phyloP scores from a whole-genome alignment of 305 asterid genomes.

The Fraxinus baroniana region DNA sequence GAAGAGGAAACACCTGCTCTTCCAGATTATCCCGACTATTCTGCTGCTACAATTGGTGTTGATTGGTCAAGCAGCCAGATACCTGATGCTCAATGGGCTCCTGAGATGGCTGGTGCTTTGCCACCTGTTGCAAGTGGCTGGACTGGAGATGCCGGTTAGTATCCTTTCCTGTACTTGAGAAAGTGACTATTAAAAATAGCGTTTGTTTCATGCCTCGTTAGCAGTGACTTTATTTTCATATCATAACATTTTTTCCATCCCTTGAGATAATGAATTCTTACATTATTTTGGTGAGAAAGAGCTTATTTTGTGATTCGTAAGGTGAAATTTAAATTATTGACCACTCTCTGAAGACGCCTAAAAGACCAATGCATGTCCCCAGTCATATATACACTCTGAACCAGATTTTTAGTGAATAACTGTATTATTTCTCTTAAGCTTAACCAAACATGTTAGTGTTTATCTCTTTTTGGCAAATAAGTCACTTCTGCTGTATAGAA shows the following conservation, averaged over 20 bases:
- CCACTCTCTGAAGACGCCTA: background rate
- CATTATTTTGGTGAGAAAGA: background rate
- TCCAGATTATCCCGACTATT: slow-evolving; percentile 43
- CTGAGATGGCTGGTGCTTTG: slow-evolving; percentile 27
- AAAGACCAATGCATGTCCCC: background rate
- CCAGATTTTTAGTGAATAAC: background rate
- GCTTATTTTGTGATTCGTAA: background rate
- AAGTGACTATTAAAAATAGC: background rate
- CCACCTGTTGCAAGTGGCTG: slow-evolving; percentile 35
- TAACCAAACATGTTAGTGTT: background rate
- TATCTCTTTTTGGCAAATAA: background rate
- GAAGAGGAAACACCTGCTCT: slow-evolving; percentile 46
- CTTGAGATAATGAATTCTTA: background rate
- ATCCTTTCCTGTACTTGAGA: background rate
- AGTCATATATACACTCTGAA: no score
- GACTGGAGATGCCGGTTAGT: slow-evolving; percentile 40
- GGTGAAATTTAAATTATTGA: background rate
- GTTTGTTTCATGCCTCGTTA: background rate
- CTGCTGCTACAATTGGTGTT: slow-evolving; percentile 26
- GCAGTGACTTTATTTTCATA: background rate
- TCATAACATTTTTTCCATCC: background rate
- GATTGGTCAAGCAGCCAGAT: slow-evolving; percentile 49
- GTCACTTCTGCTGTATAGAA: background rate
- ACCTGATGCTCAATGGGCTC: slow-evolving; percentile 42
- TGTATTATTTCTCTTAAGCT: background rate